Evolutionary conservation across 345 rosid genomes (phyloP), one percentile per base, ranked within the genome.

Genomic region (Atalantia buxifolia): DNA sequence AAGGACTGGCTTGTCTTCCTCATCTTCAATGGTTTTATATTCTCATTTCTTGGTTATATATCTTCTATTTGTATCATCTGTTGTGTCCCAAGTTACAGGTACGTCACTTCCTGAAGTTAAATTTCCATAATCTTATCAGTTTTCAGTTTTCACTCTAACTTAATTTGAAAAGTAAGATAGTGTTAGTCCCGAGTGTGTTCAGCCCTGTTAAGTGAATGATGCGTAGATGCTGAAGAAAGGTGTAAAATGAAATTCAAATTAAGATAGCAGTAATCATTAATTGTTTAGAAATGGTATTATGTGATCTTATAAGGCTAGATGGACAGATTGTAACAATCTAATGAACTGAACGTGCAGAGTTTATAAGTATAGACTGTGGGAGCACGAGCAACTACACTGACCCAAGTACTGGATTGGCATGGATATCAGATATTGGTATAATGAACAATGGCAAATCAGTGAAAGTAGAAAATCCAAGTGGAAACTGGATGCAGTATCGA

Each of bases 321-420:
- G 28, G 16, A 21, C 42, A 14, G 55, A 62, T 2, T 38, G 1
- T 63, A 57, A 9, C 61, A 50, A 33, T 57, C 56, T 77, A 67
- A 50, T 48, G 19, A 31, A 65, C 48, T 72, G 45, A 28, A 64
- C 65, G 38, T 81, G 88, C 91, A 97, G 99, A 94, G 66, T 97
- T 97, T 79, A 65, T 87, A 72, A 97, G 98, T 81, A 86, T 97
- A 84, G 98, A 97, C 76, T 97, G 99, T 75, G 98, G 99, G 78
- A 86, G 97, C 71, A 75, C 87, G 74, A 79, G 84, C 68, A 87
- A 92, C 84, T 87, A 88, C 88, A 91, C 88, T 27, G 98, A 97
- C 85, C 80, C 86, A 5, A 82, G n/a, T 69, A 92, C 96, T 53
- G 98, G 93, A 71, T 86, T 97, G 45, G 74, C 77, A 89, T 97